Evolutionary conservation across 176 grass and related monocot genomes (phyloP).

Genomic region (Triticum turgidum): DNA sequence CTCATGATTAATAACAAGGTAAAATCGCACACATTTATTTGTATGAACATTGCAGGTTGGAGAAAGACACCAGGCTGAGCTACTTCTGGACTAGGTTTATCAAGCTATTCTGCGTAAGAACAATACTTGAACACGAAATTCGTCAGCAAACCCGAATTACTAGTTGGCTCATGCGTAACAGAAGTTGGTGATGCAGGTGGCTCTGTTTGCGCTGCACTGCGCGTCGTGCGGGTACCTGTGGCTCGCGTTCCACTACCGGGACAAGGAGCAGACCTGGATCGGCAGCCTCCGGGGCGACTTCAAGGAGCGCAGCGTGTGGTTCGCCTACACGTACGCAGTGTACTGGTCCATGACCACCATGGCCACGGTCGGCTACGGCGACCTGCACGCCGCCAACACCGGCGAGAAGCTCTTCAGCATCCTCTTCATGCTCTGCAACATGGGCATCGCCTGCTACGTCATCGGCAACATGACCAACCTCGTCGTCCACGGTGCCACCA

Average conservation of each 20-base stretch:
- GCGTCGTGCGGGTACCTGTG: slow-evolving; percentile 49
- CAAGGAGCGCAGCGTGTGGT: slow-evolving; percentile 48
- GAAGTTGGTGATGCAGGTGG: slow-evolving; percentile 31
- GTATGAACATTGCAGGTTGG: slow-evolving; percentile 34
- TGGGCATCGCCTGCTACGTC: slow-evolving; percentile 63
- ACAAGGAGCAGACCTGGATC: slow-evolving; percentile 48
- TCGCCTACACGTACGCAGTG: slow-evolving; percentile 46
- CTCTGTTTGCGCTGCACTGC: slow-evolving; percentile 52
- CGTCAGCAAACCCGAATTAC: not conserved
- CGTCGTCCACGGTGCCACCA: slow-evolving; percentile 53
- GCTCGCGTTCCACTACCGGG: slow-evolving; percentile 44
- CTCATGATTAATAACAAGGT: not conserved
- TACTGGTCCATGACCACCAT: slow-evolving; percentile 76
- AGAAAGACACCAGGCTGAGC: slow-evolving; percentile 58
- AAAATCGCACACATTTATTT: not conserved
- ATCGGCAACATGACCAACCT: slow-evolving; percentile 80
- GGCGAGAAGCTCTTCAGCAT: slow-evolving; percentile 54
- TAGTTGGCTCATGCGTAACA: not conserved
- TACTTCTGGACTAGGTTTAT: slow-evolving; percentile 58
- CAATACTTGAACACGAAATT: not conserved
- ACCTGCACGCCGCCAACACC: slow-evolving; percentile 56
- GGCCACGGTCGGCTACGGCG: slow-evolving; percentile 63
- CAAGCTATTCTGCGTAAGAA: slow-evolving; percentile 55
- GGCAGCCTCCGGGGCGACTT: slow-evolving; percentile 35
- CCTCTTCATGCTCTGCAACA: slow-evolving; percentile 71